These are phyloP conservation scores for Oryza meyeriana DNA, from an alignment of 176 grass and related monocot genomes.

Conservation along the genomic window DNA sequence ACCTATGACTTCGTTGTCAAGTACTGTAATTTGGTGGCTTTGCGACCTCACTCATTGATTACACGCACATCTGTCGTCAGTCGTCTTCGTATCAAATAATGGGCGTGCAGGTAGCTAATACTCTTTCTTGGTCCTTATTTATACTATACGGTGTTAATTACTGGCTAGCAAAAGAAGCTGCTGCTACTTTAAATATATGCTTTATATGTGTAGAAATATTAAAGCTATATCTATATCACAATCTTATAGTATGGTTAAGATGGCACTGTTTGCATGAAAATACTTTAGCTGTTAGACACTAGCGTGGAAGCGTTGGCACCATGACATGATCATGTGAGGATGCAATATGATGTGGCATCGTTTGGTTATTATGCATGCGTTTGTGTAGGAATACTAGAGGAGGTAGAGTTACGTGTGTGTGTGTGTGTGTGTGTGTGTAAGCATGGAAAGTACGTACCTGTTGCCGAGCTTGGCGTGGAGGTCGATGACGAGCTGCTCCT, in stretches of 20 bases:
- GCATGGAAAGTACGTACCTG: constrained; percentile 30
- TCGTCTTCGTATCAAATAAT: neutral
- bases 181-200: neutral
- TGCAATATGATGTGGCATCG: no score
- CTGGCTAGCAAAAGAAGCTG: neutral
- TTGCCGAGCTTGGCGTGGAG: constrained; percentile 85
- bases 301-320: no score
- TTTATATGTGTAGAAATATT: neutral
- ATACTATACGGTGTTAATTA: neutral
- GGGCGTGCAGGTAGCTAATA: neutral
- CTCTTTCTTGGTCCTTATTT: neutral
- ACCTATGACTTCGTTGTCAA: constrained; percentile 3
- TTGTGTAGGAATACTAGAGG: neutral
- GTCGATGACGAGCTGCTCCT: constrained; percentile 86
- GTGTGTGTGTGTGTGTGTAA: neutral
- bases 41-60: neutral
- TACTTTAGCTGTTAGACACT: neutral
- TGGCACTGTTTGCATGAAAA: neutral
- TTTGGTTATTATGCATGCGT: neutral
- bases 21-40: constrained; percentile 8
- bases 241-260: neutral
- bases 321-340: no score
- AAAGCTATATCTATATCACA: neutral
- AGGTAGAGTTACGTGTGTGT: neutral
- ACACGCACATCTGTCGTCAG: neutral